A percentile compares a stretch with the other conserved stretches of the same genome.
Conservation (phyloP, 768 basidiomycete genomes). For the Candolleomyces eurysporus region DNA sequence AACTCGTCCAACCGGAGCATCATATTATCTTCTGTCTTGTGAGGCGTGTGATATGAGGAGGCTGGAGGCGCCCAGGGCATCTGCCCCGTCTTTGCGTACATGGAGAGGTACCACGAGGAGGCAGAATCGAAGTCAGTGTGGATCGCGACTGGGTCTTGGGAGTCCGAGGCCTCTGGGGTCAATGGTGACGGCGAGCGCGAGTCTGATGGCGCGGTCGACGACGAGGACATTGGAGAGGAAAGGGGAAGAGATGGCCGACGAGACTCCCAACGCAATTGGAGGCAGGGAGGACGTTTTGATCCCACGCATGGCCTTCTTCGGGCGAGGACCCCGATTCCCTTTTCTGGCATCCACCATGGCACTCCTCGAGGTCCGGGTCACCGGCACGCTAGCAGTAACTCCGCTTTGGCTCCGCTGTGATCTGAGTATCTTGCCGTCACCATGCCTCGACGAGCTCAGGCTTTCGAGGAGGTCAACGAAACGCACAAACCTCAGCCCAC, state of each 20-base stretch:
- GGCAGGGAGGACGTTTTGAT: not conserved
- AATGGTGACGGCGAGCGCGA: conserved; percentile 74
- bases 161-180: conserved; percentile 65
- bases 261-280: not conserved
- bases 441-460: too few relatives aligned
- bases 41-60: conserved; percentile 32
- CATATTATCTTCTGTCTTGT: conserved; percentile 48
- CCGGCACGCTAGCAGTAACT: not conserved
- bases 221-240: conserved; percentile 42
- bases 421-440: too few relatives aligned
- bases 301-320: not conserved
- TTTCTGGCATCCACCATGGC: not conserved
- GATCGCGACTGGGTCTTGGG: conserved; percentile 46
- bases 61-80: conserved; percentile 44
- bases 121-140: conserved; percentile 47
- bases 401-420: too few relatives aligned
- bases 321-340: not conserved
- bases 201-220: conserved; percentile 50
- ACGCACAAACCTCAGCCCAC: too few relatives aligned
- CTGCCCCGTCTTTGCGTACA: conserved; percentile 39
- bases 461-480: too few relatives aligned
- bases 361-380: not conserved
- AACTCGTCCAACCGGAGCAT: conserved; percentile 74
- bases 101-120: conserved; percentile 58
- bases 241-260: not conserved